These are phyloP conservation scores for Mimosa bimucronata DNA, from an alignment of 306 rosid genomes.

Conservation along the genomic window DNA sequence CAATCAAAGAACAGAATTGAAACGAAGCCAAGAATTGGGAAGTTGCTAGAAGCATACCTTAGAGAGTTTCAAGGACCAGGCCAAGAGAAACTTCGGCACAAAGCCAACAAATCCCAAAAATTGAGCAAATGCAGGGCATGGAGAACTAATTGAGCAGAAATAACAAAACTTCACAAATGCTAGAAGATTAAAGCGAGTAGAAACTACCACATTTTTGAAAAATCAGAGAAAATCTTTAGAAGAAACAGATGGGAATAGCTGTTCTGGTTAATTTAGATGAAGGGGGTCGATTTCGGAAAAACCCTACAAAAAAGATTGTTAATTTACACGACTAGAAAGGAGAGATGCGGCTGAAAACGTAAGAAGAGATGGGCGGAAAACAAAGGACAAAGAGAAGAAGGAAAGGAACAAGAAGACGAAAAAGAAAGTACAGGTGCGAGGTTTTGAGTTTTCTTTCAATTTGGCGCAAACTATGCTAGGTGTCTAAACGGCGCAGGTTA, in stretches of 20 bases:
- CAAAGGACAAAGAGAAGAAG: neutral
- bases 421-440: neutral
- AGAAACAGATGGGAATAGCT: conserved; percentile 9
- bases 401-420: neutral
- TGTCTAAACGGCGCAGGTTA: conserved; percentile 35
- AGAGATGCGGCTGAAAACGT: conserved; percentile 12
- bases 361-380: neutral
- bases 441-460: conserved; percentile 28
- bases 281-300: conserved; percentile 22
- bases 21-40: conserved; percentile 14
- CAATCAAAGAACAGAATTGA: conserved; percentile 32
- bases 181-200: neutral
- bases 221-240: conserved; percentile 1
- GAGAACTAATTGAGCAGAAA: conserved; percentile 18
- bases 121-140: conserved; percentile 34
- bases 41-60: conserved; percentile 7
- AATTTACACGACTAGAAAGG: neutral
- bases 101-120: conserved; percentile 9
- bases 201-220: conserved; percentile 33
- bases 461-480: conserved; percentile 47
- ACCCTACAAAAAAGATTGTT: conserved; percentile 43
- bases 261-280: neutral
- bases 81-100: neutral
- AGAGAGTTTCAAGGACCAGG: conserved; percentile 27
- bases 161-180: conserved; percentile 29